Base-by-base conservation (phyloP, 116 monocot genomes). In the Cymodocea nodosa region DNA sequence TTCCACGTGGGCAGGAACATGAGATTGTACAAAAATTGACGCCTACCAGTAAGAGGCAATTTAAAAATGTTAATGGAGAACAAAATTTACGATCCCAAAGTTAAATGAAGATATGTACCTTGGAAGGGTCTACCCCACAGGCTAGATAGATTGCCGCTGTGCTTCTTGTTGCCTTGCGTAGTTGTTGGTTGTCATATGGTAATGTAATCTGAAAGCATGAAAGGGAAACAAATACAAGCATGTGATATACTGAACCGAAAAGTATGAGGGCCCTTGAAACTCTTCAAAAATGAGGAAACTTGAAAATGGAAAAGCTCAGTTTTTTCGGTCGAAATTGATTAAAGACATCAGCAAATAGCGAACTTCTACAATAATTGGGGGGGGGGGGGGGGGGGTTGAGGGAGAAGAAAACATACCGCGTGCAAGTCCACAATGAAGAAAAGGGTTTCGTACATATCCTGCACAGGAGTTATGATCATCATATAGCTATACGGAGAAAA, bases 381-480 rank as follows among this genome's bases (percentile, higher is more conserved):
- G 14, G 10, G n/a, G 17, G n/a, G n/a, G n/a, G n/a, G n/a, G n/a
- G n/a, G n/a, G n/a, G n/a, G n/a, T n/a, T n/a, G n/a, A n/a, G n/a
- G n/a, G n/a, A n/a, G 17, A 6, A 24, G 7, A 30, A 64, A 60
- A 51, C 78, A 81, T 79, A 75, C 90, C 64, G 94, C 94, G 81
- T 94, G 90, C 56, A 94, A 77, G 62, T 94, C 90, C 51, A 89
- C 94, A 49, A 94, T 90, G 76, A 94, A 94, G 85, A 90, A 94
- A 10, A 94, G 70, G 52, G 94, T 94, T 52, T 94, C 94, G 62
- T 94, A 90, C 2, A 74, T 60, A 79, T 94, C 75, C 94, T 94
- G 85, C 44, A 44, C 44, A 44, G 11, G 44, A 44, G 44, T 44
- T 44, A 44, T 44, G 44, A 44, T 6, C 44, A 44, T 11, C 6